These are phyloP conservation scores for Penicillium bovifimosum DNA, from an alignment of 495 filamentous ascomycete species.

Conservation along the genomic window DNA sequence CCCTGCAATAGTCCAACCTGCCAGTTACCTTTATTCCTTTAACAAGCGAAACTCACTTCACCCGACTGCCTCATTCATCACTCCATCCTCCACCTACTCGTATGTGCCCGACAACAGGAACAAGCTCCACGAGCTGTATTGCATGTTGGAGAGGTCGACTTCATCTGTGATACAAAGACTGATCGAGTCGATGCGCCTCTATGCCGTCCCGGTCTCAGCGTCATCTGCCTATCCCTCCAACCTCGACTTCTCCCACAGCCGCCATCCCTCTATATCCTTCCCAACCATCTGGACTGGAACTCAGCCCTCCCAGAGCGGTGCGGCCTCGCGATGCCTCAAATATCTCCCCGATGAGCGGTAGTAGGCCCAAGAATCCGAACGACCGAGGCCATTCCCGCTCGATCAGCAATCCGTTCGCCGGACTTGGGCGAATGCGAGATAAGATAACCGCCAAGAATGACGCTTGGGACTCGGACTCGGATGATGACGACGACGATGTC, in stretches of 20 bases:
- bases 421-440: conserved; percentile 47
- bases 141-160: conserved; percentile 1
- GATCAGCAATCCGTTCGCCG: conserved; percentile 68
- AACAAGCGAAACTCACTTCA: conserved; percentile 3
- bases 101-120: conserved; percentile 13
- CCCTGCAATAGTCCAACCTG: not conserved
- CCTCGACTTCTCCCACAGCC: conserved; percentile 18
- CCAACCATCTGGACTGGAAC: conserved; percentile 11
- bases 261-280: conserved; percentile 18
- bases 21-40: not conserved
- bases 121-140: conserved; percentile 9
- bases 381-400: conserved; percentile 57
- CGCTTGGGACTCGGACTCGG: conserved; percentile 38
- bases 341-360: conserved; percentile 20
- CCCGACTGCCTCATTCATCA: conserved; percentile 9
- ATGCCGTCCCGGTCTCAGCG: conserved; percentile 39
- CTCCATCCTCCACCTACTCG: conserved; percentile 12
- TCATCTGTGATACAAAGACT: not conserved
- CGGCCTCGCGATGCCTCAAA: conserved; percentile 29
- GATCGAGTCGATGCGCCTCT: conserved; percentile 28
- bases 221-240: conserved; percentile 30
- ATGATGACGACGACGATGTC: conserved; percentile 34
- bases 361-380: conserved; percentile 18
- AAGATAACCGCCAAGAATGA: conserved; percentile 24
- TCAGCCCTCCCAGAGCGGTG: conserved; percentile 14